Conservation (phyloP, 208 protist genomes). For the Leishmania tropica region DNA sequence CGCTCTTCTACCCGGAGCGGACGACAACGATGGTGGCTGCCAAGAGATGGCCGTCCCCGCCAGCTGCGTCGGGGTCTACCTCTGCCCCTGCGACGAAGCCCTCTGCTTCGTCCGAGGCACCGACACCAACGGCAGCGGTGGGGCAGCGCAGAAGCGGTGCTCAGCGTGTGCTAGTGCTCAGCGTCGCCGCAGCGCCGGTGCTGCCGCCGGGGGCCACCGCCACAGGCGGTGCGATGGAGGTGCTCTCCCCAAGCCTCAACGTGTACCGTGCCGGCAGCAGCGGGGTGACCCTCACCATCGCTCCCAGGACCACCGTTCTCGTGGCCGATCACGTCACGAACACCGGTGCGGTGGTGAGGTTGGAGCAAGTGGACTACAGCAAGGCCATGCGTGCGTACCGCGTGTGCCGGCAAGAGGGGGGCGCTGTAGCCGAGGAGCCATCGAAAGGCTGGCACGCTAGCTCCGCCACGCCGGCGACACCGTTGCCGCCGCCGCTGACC, state of each 20-base stretch:
- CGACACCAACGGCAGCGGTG: neutral
- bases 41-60: neutral
- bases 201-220: neutral
- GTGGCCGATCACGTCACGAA: constrained; percentile 60
- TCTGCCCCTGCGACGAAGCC: neutral
- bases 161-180: neutral
- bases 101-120: neutral
- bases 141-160: neutral
- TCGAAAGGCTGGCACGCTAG: neutral
- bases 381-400: constrained; percentile 77
- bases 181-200: neutral
- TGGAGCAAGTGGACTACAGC: constrained; percentile 73
- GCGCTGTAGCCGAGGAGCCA: neutral
- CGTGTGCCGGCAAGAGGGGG: constrained; percentile 46
- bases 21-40: neutral
- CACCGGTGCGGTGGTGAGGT: constrained; percentile 56
- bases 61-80: neutral
- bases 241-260: constrained; percentile 17
- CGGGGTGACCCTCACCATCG: constrained; percentile 9
- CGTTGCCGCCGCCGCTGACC: neutral
- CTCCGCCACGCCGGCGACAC: neutral
- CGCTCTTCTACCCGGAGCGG: constrained; percentile 17
- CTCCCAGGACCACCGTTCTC: constrained; percentile 32
- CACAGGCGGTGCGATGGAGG: neutral
- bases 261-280: constrained; percentile 16